Evolutionary conservation across 2,329 filamentous ascomycete species (phyloP).

Genomic region (Trichoderma cornu-damae): DNA sequence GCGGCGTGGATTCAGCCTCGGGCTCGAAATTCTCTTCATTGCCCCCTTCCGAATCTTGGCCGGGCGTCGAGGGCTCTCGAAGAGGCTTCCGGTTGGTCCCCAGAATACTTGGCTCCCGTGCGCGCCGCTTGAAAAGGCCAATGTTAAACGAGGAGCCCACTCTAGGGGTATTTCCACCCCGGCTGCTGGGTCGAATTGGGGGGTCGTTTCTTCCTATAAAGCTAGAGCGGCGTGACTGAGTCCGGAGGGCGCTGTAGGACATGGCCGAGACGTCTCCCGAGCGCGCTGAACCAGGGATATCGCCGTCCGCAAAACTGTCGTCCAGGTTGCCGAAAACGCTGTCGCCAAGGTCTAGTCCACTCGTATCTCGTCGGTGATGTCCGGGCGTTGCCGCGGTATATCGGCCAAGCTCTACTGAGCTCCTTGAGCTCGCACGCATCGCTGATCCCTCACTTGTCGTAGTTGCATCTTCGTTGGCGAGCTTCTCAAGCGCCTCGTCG

Average conservation of each 20-base stretch:
- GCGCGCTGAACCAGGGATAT: constrained; percentile 30
- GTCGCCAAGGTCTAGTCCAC: constrained; percentile 46
- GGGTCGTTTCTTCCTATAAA: constrained; percentile 47
- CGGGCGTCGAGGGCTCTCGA: constrained; percentile 31
- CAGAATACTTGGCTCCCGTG: constrained; percentile 58
- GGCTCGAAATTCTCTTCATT: constrained; percentile 50
- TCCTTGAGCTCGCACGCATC: constrained; percentile 29
- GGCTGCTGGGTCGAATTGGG: constrained; percentile 50
- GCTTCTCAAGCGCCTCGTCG: constrained; percentile 35
- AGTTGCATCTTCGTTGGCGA: constrained; percentile 34
- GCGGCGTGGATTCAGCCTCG: constrained; percentile 65
- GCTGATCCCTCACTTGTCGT: constrained; percentile 26
- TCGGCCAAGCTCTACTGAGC: constrained; percentile 37
- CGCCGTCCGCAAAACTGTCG: constrained; percentile 40
- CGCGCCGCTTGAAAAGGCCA: constrained; percentile 52
- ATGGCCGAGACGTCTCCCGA: constrained; percentile 44
- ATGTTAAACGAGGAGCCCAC: constrained; percentile 51
- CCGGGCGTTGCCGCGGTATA: constrained; percentile 33
- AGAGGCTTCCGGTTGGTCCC: constrained; percentile 45
- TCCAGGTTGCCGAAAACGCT: constrained; percentile 44
- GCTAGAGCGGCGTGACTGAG: constrained; percentile 45
- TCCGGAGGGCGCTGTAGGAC: constrained; percentile 44
- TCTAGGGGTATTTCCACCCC: constrained; percentile 43
- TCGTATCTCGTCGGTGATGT: constrained; percentile 37
- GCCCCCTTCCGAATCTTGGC: constrained; percentile 32